Evolutionary conservation across 192 early-diverging fungal genomes (phyloP).

Genomic region (Backusella circina): DNA sequence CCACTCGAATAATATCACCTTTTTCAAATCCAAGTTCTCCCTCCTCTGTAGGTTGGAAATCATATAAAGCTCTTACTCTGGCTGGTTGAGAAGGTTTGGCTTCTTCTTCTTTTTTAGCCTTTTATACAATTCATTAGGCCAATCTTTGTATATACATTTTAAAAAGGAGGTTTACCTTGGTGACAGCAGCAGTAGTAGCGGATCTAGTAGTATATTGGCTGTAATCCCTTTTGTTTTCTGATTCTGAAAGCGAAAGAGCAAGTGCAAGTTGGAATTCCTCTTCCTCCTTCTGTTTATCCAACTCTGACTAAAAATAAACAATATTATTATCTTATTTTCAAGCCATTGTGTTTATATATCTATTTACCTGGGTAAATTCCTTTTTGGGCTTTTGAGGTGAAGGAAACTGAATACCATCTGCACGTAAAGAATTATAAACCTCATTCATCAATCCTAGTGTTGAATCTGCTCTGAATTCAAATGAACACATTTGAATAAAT

Average conservation of each 20-base stretch:
- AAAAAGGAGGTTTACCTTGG: background rate
- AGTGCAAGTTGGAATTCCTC: constrained; percentile 94
- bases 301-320: constrained; percentile 48
- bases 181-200: constrained; percentile 57
- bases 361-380: constrained; percentile 51
- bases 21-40: constrained; percentile 89
- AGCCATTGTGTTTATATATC: background rate
- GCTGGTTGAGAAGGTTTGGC: constrained; percentile 56
- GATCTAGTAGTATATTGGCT: constrained; percentile 41
- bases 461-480: constrained; percentile 77
- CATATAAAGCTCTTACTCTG: constrained; percentile 89
- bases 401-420: constrained; percentile 56
- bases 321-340: background rate
- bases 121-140: background rate
- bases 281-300: constrained; percentile 88
- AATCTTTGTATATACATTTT: background rate
- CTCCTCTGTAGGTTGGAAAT: constrained; percentile 85
- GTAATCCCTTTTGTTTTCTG: constrained; percentile 34
- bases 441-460: constrained; percentile 79
- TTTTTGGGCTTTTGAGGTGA: constrained; percentile 82
- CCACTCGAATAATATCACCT: constrained; percentile 86
- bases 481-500: constrained; percentile 89
- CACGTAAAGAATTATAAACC: constrained; percentile 55
- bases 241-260: constrained; percentile 81
- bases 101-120: constrained; percentile 21